Percentiles rank a stretch among this genome's conserved stretches.
phyloP scores from a whole-genome alignment of 768 basidiomycete species.

The Mycena chlorophos region DNA sequence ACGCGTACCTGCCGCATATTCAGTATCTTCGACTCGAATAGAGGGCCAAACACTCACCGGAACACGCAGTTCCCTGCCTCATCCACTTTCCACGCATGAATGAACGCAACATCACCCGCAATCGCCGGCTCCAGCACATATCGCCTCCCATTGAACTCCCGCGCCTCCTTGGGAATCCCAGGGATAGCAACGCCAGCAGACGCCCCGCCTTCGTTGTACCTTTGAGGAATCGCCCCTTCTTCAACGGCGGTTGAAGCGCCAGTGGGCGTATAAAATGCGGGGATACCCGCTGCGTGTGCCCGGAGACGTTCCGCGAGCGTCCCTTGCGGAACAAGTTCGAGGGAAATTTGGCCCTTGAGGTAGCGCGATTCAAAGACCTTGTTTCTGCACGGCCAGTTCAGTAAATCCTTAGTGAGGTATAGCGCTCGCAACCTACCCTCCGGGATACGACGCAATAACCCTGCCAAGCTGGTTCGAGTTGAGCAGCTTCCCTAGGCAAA shows the following conservation, averaged over 20 bases:
- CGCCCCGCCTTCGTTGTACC: conserved; percentile 77
- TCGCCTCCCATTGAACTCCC: conserved; percentile 75
- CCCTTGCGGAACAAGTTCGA: conserved; percentile 91
- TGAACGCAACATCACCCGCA: conserved; percentile 78
- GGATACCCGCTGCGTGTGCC: conserved; percentile 87
- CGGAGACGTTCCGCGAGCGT: conserved; percentile 87
- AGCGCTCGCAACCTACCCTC: conserved; percentile 58
- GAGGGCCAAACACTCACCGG: conserved; percentile 54
- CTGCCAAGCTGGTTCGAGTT: conserved; percentile 76
- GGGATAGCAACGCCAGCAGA: conserved; percentile 66
- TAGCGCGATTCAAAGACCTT: conserved; percentile 84
- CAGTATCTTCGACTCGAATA: background rate
- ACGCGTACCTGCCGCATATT: conserved; percentile 59
- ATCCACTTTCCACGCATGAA: conserved; percentile 91
- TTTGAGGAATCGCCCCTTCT: conserved; percentile 73
- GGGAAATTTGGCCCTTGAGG: conserved; percentile 74
- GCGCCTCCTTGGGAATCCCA: conserved; percentile 75
- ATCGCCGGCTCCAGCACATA: conserved; percentile 83
- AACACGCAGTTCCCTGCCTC: conserved; percentile 90
- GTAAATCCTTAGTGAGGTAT: conserved; percentile 1
- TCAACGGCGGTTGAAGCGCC: conserved; percentile 85
- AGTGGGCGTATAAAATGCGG: conserved; percentile 92
- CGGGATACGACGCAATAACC: conserved; percentile 88
- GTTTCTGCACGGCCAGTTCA: conserved; percentile 51
- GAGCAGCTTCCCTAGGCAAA: conserved; percentile 63